Percentiles rank a stretch among this genome's conserved stretches.
Evolutionary conservation across 2,329 filamentous ascomycete genomes (phyloP).

Genomic region (Neofusicoccum parvum): DNA sequence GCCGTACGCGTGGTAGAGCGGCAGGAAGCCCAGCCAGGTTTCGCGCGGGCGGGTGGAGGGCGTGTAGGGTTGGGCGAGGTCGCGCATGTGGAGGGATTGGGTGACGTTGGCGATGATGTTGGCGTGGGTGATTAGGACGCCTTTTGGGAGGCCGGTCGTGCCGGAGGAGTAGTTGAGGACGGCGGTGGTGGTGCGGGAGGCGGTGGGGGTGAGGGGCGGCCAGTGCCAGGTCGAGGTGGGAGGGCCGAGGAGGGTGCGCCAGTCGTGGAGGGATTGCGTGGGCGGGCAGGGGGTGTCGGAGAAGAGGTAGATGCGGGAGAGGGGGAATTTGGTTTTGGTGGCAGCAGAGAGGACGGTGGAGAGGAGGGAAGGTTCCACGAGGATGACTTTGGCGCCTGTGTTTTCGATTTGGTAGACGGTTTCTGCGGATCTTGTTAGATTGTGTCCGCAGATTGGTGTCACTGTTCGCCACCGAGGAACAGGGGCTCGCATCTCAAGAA

Average conservation of each 20-base stretch:
- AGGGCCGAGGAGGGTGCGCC: constrained; percentile 45
- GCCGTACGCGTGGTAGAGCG: constrained; percentile 42
- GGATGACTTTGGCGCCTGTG: constrained; percentile 52
- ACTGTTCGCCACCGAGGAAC: no score
- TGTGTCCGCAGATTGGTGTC: no score
- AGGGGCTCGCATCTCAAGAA: not conserved
- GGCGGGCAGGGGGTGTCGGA: constrained; percentile 42
- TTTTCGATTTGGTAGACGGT: constrained; percentile 56
- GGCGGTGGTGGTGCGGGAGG: constrained; percentile 36
- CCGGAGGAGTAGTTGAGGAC: constrained; percentile 36
- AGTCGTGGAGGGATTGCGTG: constrained; percentile 44
- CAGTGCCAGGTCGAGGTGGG: constrained; percentile 45
- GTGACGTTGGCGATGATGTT: constrained; percentile 46
- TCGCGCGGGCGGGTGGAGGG: constrained; percentile 29
- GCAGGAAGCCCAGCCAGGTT: constrained; percentile 40
- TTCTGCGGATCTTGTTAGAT: constrained; percentile 38
- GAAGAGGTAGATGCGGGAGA: constrained; percentile 52
- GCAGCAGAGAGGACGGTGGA: constrained; percentile 49
- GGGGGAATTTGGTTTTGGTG: constrained; percentile 44
- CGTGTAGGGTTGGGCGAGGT: constrained; percentile 34
- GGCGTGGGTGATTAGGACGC: constrained; percentile 48
- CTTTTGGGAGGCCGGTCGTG: constrained; percentile 49
- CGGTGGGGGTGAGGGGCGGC: constrained; percentile 40
- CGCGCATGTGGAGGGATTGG: constrained; percentile 43
- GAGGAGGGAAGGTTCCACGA: constrained; percentile 53